A percentile compares a stretch with the other conserved stretches of the same genome.
phyloP scores from a whole-genome alignment of 805 yeast species.

The Candida sakaeoensis region DNA sequence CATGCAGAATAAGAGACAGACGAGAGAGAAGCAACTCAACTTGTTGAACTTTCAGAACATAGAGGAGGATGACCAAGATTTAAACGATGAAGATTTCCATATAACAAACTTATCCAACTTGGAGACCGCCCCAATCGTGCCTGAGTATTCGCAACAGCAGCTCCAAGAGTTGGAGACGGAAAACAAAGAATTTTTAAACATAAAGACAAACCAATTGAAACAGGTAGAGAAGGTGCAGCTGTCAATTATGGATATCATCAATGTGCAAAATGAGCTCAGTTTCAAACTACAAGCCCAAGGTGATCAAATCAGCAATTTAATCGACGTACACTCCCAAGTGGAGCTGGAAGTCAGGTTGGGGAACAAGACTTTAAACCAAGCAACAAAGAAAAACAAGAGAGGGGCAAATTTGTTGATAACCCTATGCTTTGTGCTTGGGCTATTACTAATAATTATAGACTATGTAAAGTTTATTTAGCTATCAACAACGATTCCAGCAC shows the following conservation, averaged over 20 bases:
- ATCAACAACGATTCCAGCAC: constrained; percentile 51
- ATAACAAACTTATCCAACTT: not conserved
- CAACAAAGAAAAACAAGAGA: constrained; percentile 59
- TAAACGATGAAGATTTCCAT: constrained; percentile 8
- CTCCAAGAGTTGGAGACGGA: constrained; percentile 55
- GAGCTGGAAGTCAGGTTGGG: constrained; percentile 66
- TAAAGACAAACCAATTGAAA: constrained; percentile 57
- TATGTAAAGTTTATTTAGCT: constrained; percentile 22
- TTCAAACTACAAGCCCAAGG: constrained; percentile 71
- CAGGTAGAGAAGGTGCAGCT: constrained; percentile 58
- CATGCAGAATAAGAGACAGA: constrained; percentile 48
- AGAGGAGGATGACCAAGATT: constrained; percentile 27
- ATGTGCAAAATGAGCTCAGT: constrained; percentile 69
- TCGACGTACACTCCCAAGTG: constrained; percentile 66
- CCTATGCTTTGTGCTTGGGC: constrained; percentile 31
- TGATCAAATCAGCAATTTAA: constrained; percentile 58
- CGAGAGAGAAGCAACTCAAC: constrained; percentile 34
- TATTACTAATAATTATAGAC: constrained; percentile 34
- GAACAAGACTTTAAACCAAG: constrained; percentile 63
- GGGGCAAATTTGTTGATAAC: constrained; percentile 36
- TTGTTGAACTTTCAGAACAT: constrained; percentile 39
- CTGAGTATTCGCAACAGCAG: constrained; percentile 47
- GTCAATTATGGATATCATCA: constrained; percentile 68
- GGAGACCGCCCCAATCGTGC: not conserved
- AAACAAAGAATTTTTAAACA: constrained; percentile 50